Evolutionary conservation across 345 rosid species (phyloP), one percentile per base, ranked within the genome.

Genomic region (Brassica cretica): DNA sequence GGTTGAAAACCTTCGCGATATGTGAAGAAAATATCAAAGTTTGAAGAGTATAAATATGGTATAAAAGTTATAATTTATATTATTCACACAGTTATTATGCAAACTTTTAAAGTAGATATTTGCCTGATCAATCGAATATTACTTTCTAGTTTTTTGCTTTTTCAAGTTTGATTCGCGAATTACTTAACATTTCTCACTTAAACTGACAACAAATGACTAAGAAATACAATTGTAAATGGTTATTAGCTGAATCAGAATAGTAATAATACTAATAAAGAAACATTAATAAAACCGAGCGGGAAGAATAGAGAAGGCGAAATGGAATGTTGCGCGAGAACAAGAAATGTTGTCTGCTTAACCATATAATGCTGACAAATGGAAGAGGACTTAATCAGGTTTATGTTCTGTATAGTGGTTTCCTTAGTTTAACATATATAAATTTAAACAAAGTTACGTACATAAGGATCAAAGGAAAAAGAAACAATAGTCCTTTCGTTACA

Each of bases 301-400:
- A 51, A 51, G 56, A 51, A 51, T 51, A 51, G 18, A 51, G 56
- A 51, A 49, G 35, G 74, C 11, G 75, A 62, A 74, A 68, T 30
- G 70, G 39, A 68, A 64, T 74, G 71, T 79, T 74, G 75, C 75
- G 78, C 71, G 78, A 79, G 82, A 79, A 79, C 66, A 74, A 37
- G 78, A 74, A 79, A 79, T 53, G 82, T 68, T 79, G 82, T 79
- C 82, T 79, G 78, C 75, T 74, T 53, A 79, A n/a, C 39, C 78
- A 63, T 37, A 62, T 74, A 79, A 74, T 79, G 78, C 75, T 74
- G 82, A 73, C 78, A 79, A 73, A 53, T 53, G 70, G 74, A 74
- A 73, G 78, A 79, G 74, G 82, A 69, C 78, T 74, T 63, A 68
- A 63, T 79, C 78, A 74, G 39, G 82, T 62, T 79, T 68, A 69